Base-by-base conservation (phyloP, 805 yeast genomes). In the Candida boleticola region DNA sequence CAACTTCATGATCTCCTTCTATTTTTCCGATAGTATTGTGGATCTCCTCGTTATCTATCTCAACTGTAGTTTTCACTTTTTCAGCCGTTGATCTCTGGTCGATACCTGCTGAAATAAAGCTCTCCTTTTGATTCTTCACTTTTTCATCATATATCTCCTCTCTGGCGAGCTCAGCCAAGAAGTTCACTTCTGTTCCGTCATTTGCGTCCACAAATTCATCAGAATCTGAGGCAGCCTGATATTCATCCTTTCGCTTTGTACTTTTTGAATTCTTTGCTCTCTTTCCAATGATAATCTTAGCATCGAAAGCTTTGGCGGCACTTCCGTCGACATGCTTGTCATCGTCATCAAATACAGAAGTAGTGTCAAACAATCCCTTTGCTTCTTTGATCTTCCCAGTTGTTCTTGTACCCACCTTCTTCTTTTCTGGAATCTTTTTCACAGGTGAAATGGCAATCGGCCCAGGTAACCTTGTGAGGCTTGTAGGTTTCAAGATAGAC, bases 301-400 rank as follows among this genome's bases (percentile, higher is more conserved):
- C 22, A 17, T 31, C 35, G 16, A 31, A 17, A n/a, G 7, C 27
- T 11, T 23, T 23, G 10, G 27, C 7, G 10, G 27, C 11, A 7
- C 11, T 23, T 23, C 27, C 11, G n/a, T n/a, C n/a, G n/a, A n/a
- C n/a, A n/a, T n/a, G n/a, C 27, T 31, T 17, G 19, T 17, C 35
- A 31, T 31, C 35, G 18, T 6, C 35, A 31, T 31, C 35, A 31
- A 31, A 31, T 6, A 31, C 35, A 31, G 35, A 31, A 6, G 31
- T 13, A 13, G 14, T 13, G 11, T 19, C 35, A 5, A 31, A 17
- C 35, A 31, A 31, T 14, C 11, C 18, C 20, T 31, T 31, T 5
- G 18, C 22, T 18, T 14, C 35, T n/a, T n/a, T n/a, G n/a, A n/a
- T n/a, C n/a, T n/a, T n/a, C n/a, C n/a, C n/a, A n/a, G n/a, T n/a